These are phyloP conservation scores for Populus tremula DNA, from an alignment of 345 rosid genomes.

Conservation along the genomic window DNA sequence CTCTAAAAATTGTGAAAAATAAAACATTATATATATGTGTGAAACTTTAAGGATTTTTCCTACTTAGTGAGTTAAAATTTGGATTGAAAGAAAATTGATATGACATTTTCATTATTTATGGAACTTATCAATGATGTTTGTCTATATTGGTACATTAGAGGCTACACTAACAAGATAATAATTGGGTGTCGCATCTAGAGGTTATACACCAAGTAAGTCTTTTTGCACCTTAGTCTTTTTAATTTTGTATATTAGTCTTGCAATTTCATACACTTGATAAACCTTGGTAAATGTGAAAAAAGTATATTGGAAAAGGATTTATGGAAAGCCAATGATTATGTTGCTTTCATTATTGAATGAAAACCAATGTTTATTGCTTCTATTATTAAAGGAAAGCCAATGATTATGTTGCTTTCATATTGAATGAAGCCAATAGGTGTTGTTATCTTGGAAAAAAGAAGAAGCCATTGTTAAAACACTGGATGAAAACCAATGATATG, in stretches of 20 bases:
- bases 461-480: too few species aligned
- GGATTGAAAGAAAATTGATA: background rate
- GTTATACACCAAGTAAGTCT: fast-evolving
- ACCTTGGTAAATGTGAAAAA: background rate
- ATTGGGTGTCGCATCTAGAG: fast-evolving
- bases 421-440: too few species aligned
- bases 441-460: too few species aligned
- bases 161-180: too few species aligned
- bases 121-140: background rate
- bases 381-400: too few species aligned
- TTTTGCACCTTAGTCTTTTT: background rate
- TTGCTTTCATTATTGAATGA: too few species aligned
- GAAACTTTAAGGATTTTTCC: background rate
- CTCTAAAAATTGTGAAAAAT: background rate
- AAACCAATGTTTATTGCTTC: too few species aligned
- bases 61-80: background rate
- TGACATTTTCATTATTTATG: fast-evolving
- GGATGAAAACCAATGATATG: too few species aligned
- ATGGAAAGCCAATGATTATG: background rate
- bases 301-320: background rate
- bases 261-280: too few species aligned
- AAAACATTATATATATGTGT: too few species aligned
- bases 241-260: background rate
- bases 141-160: too few species aligned
- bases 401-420: too few species aligned